phyloP scores from a whole-genome alignment of 2,329 filamentous ascomycete species.

The Knufia fluminis region DNA sequence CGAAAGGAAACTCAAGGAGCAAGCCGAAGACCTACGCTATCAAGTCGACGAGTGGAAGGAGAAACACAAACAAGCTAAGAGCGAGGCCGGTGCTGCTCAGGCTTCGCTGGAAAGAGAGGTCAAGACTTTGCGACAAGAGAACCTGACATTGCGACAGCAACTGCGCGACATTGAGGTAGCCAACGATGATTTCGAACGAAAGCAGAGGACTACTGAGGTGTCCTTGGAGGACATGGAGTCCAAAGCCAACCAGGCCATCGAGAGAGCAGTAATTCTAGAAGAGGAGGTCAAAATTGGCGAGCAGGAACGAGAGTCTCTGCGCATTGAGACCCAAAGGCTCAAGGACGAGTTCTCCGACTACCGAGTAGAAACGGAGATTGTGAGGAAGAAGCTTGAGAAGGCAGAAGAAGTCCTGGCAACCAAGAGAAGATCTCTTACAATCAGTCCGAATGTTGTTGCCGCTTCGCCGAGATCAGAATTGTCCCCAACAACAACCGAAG shows the following conservation, averaged over 20 bases:
- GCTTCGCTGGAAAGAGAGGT: constrained; percentile 90
- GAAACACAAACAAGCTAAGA: constrained; percentile 93
- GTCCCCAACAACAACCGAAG: constrained; percentile 69
- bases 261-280: constrained; percentile 84
- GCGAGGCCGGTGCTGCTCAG: constrained; percentile 75
- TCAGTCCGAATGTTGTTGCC: constrained; percentile 32
- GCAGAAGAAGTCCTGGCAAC: constrained; percentile 45
- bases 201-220: constrained; percentile 89
- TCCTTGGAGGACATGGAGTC: constrained; percentile 94
- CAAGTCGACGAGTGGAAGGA: constrained; percentile 98
- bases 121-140: constrained; percentile 76
- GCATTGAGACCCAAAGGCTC: constrained; percentile 83
- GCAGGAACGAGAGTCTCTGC: constrained; percentile 77
- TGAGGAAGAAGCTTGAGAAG: constrained; percentile 85
- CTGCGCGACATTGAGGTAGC: constrained; percentile 92
- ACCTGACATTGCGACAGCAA: constrained; percentile 69
- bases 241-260: constrained; percentile 92
- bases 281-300: constrained; percentile 88
- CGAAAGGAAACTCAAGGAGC: constrained; percentile 75
- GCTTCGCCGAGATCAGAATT: constrained; percentile 49
- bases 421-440: constrained; percentile 42
- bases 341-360: constrained; percentile 86
- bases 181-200: constrained; percentile 96
- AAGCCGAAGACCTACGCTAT: constrained; percentile 72
- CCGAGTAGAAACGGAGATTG: constrained; percentile 88